Evolutionary conservation across 768 basidiomycete genomes (phyloP).

Genomic region (Phanerodontia chrysosporium): DNA sequence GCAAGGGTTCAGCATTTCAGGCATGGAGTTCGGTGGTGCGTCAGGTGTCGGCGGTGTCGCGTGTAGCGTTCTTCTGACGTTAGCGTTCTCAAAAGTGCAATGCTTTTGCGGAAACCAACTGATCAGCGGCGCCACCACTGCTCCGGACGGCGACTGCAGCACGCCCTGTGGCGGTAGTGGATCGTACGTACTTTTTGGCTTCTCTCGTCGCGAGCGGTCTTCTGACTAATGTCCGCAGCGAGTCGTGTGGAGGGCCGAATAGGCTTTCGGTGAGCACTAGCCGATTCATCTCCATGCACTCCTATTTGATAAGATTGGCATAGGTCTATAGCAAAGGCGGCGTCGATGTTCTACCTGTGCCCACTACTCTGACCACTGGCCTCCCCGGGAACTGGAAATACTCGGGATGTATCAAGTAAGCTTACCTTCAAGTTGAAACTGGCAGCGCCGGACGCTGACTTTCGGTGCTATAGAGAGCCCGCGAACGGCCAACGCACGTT

Average conservation of each 20-base stretch:
- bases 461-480: slow-evolving; percentile 39
- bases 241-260: slow-evolving; percentile 71
- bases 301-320: neutral
- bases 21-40: slow-evolving; percentile 55
- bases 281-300: neutral
- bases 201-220: neutral
- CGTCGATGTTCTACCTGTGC: slow-evolving; percentile 55
- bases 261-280: slow-evolving; percentile 43
- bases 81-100: too few species aligned
- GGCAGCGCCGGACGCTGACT: neutral
- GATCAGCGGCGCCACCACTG: slow-evolving; percentile 52
- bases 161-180: slow-evolving; percentile 72
- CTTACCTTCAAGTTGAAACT: neutral
- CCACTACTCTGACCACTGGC: slow-evolving; percentile 45
- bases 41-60: slow-evolving; percentile 24
- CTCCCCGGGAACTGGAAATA: slow-evolving; percentile 67
- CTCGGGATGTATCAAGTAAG: slow-evolving; percentile 60
- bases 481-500: slow-evolving; percentile 40
- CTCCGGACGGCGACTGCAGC: slow-evolving; percentile 51
- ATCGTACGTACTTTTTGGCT: neutral
- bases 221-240: slow-evolving; percentile 28
- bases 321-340: slow-evolving; percentile 27
- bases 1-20: slow-evolving; percentile 61
- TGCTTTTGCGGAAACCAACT: slow-evolving; percentile 62
- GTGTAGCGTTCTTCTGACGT: too few species aligned